Conservation (phyloP, 73 alveolate species). For the Paramecium octaurelia region DNA sequence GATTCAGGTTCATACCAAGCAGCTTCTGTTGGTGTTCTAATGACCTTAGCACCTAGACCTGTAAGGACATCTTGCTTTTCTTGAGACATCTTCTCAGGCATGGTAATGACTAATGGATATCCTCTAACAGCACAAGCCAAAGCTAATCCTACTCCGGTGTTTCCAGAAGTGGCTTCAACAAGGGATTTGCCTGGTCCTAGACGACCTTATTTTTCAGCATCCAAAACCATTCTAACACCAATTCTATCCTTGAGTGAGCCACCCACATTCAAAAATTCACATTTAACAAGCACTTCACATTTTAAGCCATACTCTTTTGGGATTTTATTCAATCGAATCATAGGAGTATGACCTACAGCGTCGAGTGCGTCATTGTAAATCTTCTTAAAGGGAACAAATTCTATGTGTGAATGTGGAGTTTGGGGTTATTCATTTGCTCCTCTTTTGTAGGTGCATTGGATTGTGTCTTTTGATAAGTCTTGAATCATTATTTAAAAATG, state of each 20-base stretch:
- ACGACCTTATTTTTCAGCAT: conserved; percentile 90
- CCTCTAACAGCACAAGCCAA: conserved; percentile 98
- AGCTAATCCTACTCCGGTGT: conserved; percentile 99
- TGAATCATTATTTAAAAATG: neutral
- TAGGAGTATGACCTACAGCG: conserved; percentile 93
- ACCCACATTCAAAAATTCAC: conserved; percentile 95
- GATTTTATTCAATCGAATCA: conserved; percentile 87
- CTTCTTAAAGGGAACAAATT: conserved; percentile 21
- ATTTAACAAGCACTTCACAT: conserved; percentile 90
- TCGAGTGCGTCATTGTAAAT: conserved; percentile 63
- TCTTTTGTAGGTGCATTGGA: conserved; percentile 24
- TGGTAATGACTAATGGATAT: conserved; percentile 81
- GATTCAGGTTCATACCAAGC: conserved; percentile 68
- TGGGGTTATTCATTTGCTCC: neutral
- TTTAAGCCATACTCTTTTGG: conserved; percentile 81
- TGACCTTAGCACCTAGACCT: conserved; percentile 98
- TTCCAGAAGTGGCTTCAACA: conserved; percentile 99
- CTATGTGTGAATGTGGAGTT: conserved; percentile 18
- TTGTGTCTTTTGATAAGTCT: conserved; percentile 37
- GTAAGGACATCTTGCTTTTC: conserved; percentile 96
- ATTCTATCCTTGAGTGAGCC: conserved; percentile 98
- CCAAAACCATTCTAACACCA: conserved; percentile 94
- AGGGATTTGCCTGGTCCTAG: conserved; percentile 89
- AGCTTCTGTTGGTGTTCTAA: conserved; percentile 93
- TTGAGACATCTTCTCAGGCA: conserved; percentile 96